Evolutionary conservation across 78 protist species (phyloP).

Genomic region (Corallochytrium limacisporum): DNA sequence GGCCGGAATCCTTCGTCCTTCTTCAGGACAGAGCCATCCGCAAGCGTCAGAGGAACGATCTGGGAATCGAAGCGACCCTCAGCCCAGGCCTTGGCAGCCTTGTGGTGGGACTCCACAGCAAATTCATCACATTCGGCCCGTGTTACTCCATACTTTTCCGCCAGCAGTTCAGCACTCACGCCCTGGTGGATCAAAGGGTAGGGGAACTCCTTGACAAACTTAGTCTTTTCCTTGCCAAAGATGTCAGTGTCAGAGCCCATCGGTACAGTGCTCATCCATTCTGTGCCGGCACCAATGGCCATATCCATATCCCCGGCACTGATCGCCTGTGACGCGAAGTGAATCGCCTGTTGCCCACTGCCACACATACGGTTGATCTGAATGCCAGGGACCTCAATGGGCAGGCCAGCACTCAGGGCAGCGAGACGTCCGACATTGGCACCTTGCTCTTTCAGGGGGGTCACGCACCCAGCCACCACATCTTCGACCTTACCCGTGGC

Average conservation of each 20-base stretch:
- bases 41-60: constrained; percentile 9
- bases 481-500: no score
- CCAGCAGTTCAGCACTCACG: constrained; percentile 70
- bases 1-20: constrained; percentile 13
- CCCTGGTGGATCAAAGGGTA: constrained; percentile 78
- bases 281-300: constrained; percentile 82
- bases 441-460: no score
- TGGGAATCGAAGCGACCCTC: constrained; percentile 9
- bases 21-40: not conserved
- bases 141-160: constrained; percentile 46
- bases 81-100: constrained; percentile 40
- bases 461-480: no score
- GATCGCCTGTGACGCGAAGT: constrained; percentile 54
- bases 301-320: constrained; percentile 37
- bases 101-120: constrained; percentile 52
- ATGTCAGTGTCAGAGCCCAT: no score
- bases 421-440: no score
- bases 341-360: constrained; percentile 76
- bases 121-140: constrained; percentile 68
- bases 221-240: no score
- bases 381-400: no score
- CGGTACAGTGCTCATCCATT: no score
- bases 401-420: no score
- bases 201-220: no score
- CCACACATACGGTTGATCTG: no score